Conservation (phyloP, 352 stramenopile species). For the Thraustochytrium aureum region DNA sequence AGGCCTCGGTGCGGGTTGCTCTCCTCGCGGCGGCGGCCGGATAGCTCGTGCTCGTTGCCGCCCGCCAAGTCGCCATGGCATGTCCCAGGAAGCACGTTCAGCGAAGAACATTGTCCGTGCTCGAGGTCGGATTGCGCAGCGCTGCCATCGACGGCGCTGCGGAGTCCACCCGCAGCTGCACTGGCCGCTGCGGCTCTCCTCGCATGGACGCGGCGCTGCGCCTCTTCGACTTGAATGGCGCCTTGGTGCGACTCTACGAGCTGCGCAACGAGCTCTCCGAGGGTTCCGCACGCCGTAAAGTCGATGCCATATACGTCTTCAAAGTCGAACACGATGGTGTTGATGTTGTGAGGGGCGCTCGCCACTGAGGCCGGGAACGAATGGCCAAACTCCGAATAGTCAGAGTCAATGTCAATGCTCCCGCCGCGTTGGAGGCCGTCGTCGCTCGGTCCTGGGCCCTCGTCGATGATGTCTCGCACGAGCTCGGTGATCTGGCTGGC, state of each 20-base stretch:
- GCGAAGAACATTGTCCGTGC: too few species aligned
- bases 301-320: constrained; percentile 51
- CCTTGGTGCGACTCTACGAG: background rate
- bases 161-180: background rate
- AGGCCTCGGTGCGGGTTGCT: too few species aligned
- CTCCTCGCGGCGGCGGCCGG: background rate
- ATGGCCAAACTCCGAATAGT: background rate
- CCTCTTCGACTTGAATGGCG: background rate
- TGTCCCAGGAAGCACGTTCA: too few species aligned
- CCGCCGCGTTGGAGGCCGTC: too few species aligned
- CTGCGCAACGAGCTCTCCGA: constrained; percentile 23
- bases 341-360: background rate
- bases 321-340: constrained; percentile 49
- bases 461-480: constrained; percentile 22
- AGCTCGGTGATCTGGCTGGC: constrained; percentile 50
- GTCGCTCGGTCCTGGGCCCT: background rate
- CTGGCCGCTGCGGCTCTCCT: too few species aligned
- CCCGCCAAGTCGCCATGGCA: too few species aligned
- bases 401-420: background rate
- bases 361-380: background rate
- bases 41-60: background rate
- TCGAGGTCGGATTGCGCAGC: background rate
- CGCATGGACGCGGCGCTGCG: background rate
- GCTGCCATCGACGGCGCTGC: background rate
- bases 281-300: constrained; percentile 39